Evolutionary conservation across 2,329 filamentous ascomycete species (phyloP), one percentile per base, ranked within the genome.

Genomic region (Didymella segeticola): DNA sequence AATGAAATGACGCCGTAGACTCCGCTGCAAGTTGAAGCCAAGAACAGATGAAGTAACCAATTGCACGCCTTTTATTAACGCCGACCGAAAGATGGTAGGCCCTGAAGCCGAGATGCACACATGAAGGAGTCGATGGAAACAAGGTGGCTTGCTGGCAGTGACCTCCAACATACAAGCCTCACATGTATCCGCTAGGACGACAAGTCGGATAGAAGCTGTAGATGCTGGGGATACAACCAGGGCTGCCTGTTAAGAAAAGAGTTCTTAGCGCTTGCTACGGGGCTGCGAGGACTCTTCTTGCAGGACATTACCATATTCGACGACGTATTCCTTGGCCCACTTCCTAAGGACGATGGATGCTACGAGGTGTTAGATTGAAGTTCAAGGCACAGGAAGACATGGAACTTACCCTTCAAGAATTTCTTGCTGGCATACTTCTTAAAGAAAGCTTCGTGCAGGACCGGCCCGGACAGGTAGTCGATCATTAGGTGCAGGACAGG

Each of bases 381-480:
- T 12, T 4, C 12, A 23, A 4, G 29, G 26, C 26, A 19, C n/a
- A 29, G 30, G 14, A 15, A 22, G 50, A 19, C 15, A 14, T 29
- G 14, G 12, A 4, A 46, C 83, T 79, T 86, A 96, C 93, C 93
- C 82, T 99, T 99, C 68, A 98, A 80, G 79, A 98, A 99, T 79
- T 96, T 97, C 83, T 98, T 99, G 85, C 91, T 96, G 51, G 95
- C 95, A 75, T 99, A 99, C 79, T 99, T 99, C 85, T 96, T 96
- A 84, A 97, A 98, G 83, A 99, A 97, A 30, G 95, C 96, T 75
- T 98, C 93, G 71, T 99, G 95, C 36, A 88, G 85, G 47, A 97
- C 90, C 22, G 93, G 95, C 11, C 90, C 87, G 54, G 90, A 89
- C 31, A 99, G 88, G 74, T 99, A 99, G 76, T 99, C 93, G 57